Percentiles rank a stretch among this genome's conserved stretches.
These are phyloP conservation scores for Lablab purpureus DNA, from an alignment of 306 rosid species.

Conservation along the genomic window DNA sequence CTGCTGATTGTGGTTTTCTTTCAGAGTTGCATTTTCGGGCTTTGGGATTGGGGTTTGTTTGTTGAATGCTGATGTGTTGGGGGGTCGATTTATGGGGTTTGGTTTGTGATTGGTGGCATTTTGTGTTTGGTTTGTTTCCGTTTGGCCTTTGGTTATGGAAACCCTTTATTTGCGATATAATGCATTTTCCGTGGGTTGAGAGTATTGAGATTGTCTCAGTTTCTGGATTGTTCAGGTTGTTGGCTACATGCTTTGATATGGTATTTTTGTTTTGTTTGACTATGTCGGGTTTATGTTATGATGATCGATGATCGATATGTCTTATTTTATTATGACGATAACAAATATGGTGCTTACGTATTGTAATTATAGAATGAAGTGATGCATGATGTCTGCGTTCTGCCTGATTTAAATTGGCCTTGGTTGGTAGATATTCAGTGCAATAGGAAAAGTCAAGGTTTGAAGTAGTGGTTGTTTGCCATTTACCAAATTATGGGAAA, in stretches of 20 bases:
- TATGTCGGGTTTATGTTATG: neutral
- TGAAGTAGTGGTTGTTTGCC: neutral
- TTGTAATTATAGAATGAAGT: neutral
- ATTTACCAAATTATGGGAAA: neutral
- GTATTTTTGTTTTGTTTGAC: neutral
- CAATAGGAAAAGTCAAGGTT: neutral
- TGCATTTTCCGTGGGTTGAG: neutral
- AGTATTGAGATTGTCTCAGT: neutral
- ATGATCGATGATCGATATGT: neutral
- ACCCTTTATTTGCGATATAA: neutral
- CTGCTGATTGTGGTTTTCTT: constrained; percentile 24
- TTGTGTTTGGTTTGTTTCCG: neutral
- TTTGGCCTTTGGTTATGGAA: neutral
- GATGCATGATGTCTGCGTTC: neutral
- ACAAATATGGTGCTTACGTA: neutral
- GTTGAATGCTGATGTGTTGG: constrained; percentile 17
- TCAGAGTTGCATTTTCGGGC: neutral
- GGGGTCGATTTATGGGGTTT: constrained; percentile 1
- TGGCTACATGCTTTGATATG: neutral
- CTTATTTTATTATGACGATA: neutral
- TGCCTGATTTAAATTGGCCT: neutral
- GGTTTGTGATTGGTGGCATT: constrained; percentile 2
- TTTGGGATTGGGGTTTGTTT: neutral
- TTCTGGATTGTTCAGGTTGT: constrained; percentile 22
- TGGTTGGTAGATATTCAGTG: neutral